Base-by-base conservation (phyloP, 2,329 filamentous ascomycete species). In the Pseudocercospora fijiensis region DNA sequence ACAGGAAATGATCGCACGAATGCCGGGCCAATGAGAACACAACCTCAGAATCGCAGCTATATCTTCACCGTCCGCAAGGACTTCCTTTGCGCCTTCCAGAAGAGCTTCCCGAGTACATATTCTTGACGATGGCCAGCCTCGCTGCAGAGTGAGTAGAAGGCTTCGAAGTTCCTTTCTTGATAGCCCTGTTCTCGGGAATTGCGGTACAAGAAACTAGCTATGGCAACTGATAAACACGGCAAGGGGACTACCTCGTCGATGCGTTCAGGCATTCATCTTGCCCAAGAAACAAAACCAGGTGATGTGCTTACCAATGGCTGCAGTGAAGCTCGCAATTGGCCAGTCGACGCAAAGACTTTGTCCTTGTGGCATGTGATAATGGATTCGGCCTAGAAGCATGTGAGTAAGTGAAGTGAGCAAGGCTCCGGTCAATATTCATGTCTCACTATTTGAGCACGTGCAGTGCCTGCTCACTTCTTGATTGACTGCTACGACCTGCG, bases 1-100 rank as follows among this genome's bases (percentile, higher is more conserved):
- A 59, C 47, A 11, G 58, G 37, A 41, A 65, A 62, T 41, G 52
- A 56, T 75, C 76, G 30, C 26, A 60, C 58, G 16, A 47, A 57
- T 53, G 53, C 60, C 20, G 58, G 61, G 22, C 45, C 52, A 20
- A 62, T 58, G 20, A 66, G 45, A 5, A 66, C 28, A 6, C 33
- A 16, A 7, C 61, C 64, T 53, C 18, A 65, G 60, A 11, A 65
- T 63, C 3, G 60, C 33, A 9, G 63, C 30, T 60, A 65, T 65
- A 45, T 65, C 33, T n/a, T 58, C 49, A 18, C 56, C 52, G 1
- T 62, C 51, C 3, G 60, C 60, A 7, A 65, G 57, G 41, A 62
- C 57, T 22, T 57, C 41, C 37, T 60, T 5, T 9, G 52, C 63
- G 52, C 60, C 57, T 51, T 63, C n/a, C n/a, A 61, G 59, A 11